These are phyloP conservation scores for Silene vulgaris DNA, from an alignment of 179 eudicot genomes.

Conservation along the genomic window DNA sequence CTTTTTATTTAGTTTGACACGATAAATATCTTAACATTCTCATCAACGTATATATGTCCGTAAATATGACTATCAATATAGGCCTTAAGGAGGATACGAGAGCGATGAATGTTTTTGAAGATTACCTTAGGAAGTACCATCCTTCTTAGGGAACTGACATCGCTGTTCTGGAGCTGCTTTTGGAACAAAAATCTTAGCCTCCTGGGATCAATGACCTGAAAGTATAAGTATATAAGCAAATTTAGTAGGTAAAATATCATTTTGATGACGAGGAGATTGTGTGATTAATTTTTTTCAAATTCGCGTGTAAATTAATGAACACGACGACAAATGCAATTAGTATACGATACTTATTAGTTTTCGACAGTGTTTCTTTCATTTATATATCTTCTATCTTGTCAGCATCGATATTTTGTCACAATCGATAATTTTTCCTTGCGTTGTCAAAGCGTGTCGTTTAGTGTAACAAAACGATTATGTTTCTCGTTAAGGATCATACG, in stretches of 20 bases:
- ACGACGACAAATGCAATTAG: not conserved
- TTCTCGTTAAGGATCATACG: not conserved
- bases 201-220: conserved; percentile 51
- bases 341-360: not conserved
- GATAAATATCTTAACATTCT: not conserved
- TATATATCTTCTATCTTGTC: not conserved
- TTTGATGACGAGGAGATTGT: not conserved
- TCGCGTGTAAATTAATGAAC: not conserved
- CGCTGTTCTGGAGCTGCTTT: conserved; percentile 82
- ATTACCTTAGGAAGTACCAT: conserved; percentile 88
- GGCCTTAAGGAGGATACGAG: too few species aligned
- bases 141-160: conserved; percentile 64
- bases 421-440: not conserved
- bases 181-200: conserved; percentile 63
- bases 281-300: not conserved
- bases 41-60: not conserved
- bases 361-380: not conserved
- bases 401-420: not conserved
- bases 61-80: too few species aligned
- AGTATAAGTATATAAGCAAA: not conserved
- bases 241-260: not conserved
- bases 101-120: not conserved
- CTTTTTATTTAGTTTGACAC: not conserved
- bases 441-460: conserved; percentile 8
- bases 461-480: not conserved